These are phyloP conservation scores for Penicillium capsulatum DNA, from an alignment of 2,329 filamentous ascomycete species.

Conservation along the genomic window DNA sequence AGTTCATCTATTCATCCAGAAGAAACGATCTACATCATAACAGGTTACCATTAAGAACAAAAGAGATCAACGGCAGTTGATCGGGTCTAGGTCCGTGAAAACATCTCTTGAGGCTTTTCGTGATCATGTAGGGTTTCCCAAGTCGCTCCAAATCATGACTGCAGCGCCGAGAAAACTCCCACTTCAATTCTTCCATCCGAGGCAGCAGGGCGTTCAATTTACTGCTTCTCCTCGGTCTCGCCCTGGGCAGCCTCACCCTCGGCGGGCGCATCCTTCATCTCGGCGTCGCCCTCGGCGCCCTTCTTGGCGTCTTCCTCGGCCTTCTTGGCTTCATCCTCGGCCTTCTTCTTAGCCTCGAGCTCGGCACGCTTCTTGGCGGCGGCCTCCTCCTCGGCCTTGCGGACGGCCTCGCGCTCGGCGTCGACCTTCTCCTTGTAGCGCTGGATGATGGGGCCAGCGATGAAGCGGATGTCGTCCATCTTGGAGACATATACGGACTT, in stretches of 20 bases:
- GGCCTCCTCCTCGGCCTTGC: slow-evolving; percentile 62
- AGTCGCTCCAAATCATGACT: slow-evolving; percentile 6
- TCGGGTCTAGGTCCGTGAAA: slow-evolving; percentile 22
- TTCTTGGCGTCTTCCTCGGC: slow-evolving; percentile 45
- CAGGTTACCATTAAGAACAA: slow-evolving; percentile 20
- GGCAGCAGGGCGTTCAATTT: slow-evolving; percentile 12
- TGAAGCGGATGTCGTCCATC: slow-evolving; percentile 88
- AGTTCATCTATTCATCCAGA: slow-evolving; percentile 26
- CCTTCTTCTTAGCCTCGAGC: slow-evolving; percentile 70
- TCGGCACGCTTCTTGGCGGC: slow-evolving; percentile 60
- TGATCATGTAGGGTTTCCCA: slow-evolving; percentile 16
- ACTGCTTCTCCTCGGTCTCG: slow-evolving; percentile 39
- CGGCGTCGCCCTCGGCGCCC: slow-evolving; percentile 43
- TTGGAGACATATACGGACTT: slow-evolving; percentile 94
- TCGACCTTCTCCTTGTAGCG: slow-evolving; percentile 94
- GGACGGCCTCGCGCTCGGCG: slow-evolving; percentile 71
- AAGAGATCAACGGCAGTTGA: slow-evolving; percentile 15
- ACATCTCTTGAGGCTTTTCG: slow-evolving; percentile 25
- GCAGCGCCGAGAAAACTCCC: background rate
- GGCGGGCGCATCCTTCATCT: slow-evolving; percentile 60
- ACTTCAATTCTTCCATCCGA: background rate
- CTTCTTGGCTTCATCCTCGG: slow-evolving; percentile 64
- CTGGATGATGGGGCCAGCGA: slow-evolving; percentile 87
- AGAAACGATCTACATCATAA: slow-evolving; percentile 26
- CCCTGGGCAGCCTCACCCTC: slow-evolving; percentile 33